These are phyloP conservation scores for Pythium folliculosum DNA, from an alignment of 352 stramenopile species.

Conservation along the genomic window DNA sequence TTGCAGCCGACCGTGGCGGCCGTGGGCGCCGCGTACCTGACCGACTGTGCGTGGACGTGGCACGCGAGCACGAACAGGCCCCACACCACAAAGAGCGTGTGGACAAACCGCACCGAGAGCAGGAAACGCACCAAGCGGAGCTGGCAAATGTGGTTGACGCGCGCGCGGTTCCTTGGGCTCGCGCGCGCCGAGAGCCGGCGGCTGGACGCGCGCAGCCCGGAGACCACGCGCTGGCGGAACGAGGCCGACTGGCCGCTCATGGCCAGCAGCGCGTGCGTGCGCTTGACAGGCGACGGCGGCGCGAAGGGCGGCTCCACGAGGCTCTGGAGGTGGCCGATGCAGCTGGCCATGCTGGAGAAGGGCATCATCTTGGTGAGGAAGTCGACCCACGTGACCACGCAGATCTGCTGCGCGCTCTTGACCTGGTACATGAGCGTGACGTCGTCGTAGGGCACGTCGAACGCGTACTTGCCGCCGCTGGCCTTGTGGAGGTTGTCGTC, in stretches of 20 bases:
- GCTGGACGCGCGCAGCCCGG: no score
- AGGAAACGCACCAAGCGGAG: background rate
- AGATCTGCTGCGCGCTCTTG: conserved; percentile 25
- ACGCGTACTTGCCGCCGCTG: conserved; percentile 23
- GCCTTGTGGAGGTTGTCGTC: background rate
- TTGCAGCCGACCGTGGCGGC: conserved; percentile 18
- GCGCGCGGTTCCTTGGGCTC: background rate
- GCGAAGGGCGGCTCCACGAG: background rate
- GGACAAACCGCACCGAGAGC: conserved; percentile 1
- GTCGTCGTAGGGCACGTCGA: conserved; percentile 24
- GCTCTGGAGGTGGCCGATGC: conserved; percentile 14
- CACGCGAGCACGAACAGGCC: conserved; percentile 11
- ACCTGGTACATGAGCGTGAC: conserved; percentile 21
- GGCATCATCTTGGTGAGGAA: conserved; percentile 31
- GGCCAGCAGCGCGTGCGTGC: background rate
- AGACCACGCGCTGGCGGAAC: background rate
- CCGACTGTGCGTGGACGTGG: conserved; percentile 6
- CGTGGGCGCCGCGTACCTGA: background rate
- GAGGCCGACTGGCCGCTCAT: background rate
- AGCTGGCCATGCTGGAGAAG: conserved; percentile 23
- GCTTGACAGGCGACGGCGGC: background rate
- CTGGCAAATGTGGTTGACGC: background rate
- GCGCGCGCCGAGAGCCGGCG: background rate
- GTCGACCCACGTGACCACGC: conserved; percentile 28
- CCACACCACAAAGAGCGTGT: conserved; percentile 10